phyloP scores from a whole-genome alignment of 306 rosid genomes.

The Cucumis cinereus region DNA sequence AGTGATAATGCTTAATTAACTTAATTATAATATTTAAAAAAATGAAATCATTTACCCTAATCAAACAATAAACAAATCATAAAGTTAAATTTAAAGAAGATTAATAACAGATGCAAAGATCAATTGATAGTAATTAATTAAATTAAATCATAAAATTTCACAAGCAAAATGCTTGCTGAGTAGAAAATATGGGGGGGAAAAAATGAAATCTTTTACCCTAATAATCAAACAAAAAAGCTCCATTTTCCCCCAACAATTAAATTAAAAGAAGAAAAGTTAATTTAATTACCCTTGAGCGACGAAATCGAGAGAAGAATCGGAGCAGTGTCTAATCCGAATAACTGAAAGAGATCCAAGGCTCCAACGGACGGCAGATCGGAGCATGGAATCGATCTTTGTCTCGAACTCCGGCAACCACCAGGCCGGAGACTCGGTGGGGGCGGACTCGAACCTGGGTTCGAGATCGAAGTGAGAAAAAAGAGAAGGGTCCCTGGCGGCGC shows the following conservation, averaged over 20 bases:
- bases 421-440: conserved; percentile 25
- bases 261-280: background rate
- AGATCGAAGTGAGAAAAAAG: conserved; percentile 52
- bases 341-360: conserved; percentile 31
- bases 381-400: conserved; percentile 58
- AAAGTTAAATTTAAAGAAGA: too few species aligned
- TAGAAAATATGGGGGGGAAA: background rate
- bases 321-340: conserved; percentile 19
- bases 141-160: too few species aligned
- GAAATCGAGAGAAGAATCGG: conserved; percentile 41
- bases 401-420: conserved; percentile 67
- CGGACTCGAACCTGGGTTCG: conserved; percentile 35
- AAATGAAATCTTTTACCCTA: background rate
- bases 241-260: background rate
- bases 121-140: too few species aligned
- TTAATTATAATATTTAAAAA: too few species aligned
- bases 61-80: too few species aligned
- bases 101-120: too few species aligned
- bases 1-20: background rate
- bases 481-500: conserved; percentile 50
- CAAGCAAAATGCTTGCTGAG: background rate
- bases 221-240: background rate
- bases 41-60: too few species aligned
- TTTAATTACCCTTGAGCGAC: conserved; percentile 53
- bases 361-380: conserved; percentile 51